Base-by-base conservation (phyloP, 2,329 filamentous ascomycete species). In the Aspergillus ustus region DNA sequence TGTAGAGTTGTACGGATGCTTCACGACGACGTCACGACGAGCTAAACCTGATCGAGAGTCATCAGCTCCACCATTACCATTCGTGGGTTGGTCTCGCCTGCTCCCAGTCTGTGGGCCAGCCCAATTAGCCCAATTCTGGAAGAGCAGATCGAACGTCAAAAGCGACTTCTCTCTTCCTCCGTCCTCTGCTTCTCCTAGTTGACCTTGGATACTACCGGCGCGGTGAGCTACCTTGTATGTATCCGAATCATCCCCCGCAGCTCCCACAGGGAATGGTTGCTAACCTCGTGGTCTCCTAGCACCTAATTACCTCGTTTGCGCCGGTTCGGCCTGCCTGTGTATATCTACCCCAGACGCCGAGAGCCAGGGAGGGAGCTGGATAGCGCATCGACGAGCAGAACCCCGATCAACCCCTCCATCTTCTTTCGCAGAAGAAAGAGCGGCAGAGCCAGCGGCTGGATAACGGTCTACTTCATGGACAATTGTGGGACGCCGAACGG, bases 401-500 rank as follows among this genome's bases (percentile, higher is more conserved):
- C n/a, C 28, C 25, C 28, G 20, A 22, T 28, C 22, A 11, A 22
- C 40, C 22, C 25, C 48, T 54, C 45, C 31, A 29, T 59, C 49
- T 46, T 59, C 57, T 59, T 49, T 54, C 50, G 29, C 15, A 29
- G 43, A 49, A 54, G 43, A 15, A 46, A 40, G 43, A 22, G 20
- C 45, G 9, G n/a, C 45, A 48, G 20, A 40, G 34, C 34, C 45
- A 48, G 25, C 44, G 59, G 64, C 65, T 67, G 72, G 65, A 60
- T 53, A 51, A 57, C 57, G 64, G 61, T 62, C 61, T 53, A 44
- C 64, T 73, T 72, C 67, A 81, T 80, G 78, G 77, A 76, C 71
- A 74, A 73, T 75, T 79, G 78, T 81, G 80, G 80, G 78, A 81
- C 78, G 79, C 79, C 67, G 70, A 80, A 80, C 77, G 78, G 78